Conservation (phyloP, 176 grass and related monocot species). For the Carex myosuroides region DNA sequence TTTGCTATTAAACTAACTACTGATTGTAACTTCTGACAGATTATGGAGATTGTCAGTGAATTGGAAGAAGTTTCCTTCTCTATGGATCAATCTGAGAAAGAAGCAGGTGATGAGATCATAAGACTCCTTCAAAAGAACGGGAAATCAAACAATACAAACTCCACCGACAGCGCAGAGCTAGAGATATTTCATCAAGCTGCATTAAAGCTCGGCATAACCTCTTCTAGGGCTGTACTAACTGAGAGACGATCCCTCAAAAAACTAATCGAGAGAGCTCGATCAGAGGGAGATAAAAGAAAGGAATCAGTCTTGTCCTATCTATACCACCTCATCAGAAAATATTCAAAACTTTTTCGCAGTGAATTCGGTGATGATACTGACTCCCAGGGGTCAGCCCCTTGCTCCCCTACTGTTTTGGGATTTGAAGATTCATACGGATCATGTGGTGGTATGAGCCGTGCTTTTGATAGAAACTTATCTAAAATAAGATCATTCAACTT, state of each 20-base stretch:
- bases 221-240: slow-evolving; percentile 80
- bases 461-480: slow-evolving; percentile 69
- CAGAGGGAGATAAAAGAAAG: slow-evolving; percentile 73
- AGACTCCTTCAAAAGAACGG: slow-evolving; percentile 69
- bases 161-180: slow-evolving; percentile 62
- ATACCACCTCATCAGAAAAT: slow-evolving; percentile 83
- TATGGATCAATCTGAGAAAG: slow-evolving; percentile 82
- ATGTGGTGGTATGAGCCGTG: slow-evolving; percentile 33
- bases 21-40: slow-evolving; percentile 28
- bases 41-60: slow-evolving; percentile 64
- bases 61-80: slow-evolving; percentile 72
- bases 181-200: slow-evolving; percentile 78
- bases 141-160: slow-evolving; percentile 37
- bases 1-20: slow-evolving; percentile 16
- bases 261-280: slow-evolving; percentile 69
- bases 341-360: slow-evolving; percentile 90
- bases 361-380: slow-evolving; percentile 77
- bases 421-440: slow-evolving; percentile 72
- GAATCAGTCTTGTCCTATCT: slow-evolving; percentile 77
- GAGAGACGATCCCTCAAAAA: slow-evolving; percentile 95
- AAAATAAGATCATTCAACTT: slow-evolving; percentile 78
- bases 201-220: slow-evolving; percentile 76
- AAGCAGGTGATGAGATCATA: slow-evolving; percentile 88
- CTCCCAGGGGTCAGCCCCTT: slow-evolving; percentile 79
- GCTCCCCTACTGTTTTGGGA: slow-evolving; percentile 58